Conservation (phyloP, 192 early-diverging fungal genomes). For the Glomus cerebriforme region DNA sequence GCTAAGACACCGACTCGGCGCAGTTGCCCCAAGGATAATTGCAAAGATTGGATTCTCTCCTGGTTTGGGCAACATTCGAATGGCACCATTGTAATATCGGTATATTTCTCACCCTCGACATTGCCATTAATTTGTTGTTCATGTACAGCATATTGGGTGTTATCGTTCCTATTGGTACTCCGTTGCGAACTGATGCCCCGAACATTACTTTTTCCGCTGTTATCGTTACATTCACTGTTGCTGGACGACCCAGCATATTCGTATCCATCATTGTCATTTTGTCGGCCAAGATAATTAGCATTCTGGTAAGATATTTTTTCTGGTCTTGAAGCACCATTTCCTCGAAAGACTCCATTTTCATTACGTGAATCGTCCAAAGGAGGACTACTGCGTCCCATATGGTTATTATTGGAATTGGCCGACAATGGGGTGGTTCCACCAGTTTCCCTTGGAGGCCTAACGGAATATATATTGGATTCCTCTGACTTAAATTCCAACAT, state of each 20-base stretch:
- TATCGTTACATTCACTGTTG: constrained; percentile 19
- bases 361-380: constrained; percentile 24
- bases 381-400: constrained; percentile 28
- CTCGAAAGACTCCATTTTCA: too few relatives aligned
- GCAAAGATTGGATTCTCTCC: not conserved
- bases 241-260: not conserved
- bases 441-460: constrained; percentile 5
- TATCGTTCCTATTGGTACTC: too few relatives aligned
- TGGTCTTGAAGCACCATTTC: constrained; percentile 28
- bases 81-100: not conserved
- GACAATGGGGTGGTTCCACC: constrained; percentile 8
- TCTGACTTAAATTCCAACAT: constrained; percentile 18
- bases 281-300: not conserved
- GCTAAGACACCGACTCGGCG: not conserved
- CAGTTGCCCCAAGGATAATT: constrained; percentile 1
- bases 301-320: constrained; percentile 18
- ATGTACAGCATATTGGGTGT: not conserved
- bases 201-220: constrained; percentile 24
- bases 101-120: not conserved
- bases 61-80: not conserved
- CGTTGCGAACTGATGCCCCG: constrained; percentile 19
- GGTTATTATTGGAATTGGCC: constrained; percentile 17
- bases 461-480: not conserved
- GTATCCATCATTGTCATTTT: constrained; percentile 15
- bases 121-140: constrained; percentile 25